phyloP scores from a whole-genome alignment of 2,329 filamentous ascomycete genomes.

The Verticillium dahliae region DNA sequence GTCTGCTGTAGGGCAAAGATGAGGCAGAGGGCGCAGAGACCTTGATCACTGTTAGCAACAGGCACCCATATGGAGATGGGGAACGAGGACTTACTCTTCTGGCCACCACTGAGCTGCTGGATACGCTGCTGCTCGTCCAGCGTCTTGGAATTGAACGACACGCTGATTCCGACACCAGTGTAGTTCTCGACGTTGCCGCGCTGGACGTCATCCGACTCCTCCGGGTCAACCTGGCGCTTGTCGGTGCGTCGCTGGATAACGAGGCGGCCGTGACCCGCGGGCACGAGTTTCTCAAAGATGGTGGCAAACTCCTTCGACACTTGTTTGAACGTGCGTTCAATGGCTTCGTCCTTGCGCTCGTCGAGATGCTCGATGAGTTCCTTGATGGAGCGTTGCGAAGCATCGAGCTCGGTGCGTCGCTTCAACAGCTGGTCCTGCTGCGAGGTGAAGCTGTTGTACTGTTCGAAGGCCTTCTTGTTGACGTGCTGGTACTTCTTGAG shows the following conservation, averaged over 20 bases:
- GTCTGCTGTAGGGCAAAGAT: conserved; percentile 99
- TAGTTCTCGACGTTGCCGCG: conserved; percentile 87
- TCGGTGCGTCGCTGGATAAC: conserved; percentile 91
- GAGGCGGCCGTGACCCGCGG: conserved; percentile 82
- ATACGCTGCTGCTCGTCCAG: conserved; percentile 94
- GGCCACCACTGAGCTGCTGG: conserved; percentile 91
- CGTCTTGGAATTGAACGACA: conserved; percentile 97
- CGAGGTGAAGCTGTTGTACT: conserved; percentile 94
- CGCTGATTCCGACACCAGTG: conserved; percentile 89
- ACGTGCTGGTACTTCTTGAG: conserved; percentile 96
- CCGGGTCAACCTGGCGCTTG: conserved; percentile 45
- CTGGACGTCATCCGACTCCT: conserved; percentile 65
- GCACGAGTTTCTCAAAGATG: conserved; percentile 92
- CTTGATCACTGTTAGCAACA: conserved; percentile 32
- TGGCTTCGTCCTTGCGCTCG: conserved; percentile 93
- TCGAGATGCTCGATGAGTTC: conserved; percentile 90
- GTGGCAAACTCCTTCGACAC: conserved; percentile 88
- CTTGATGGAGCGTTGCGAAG: conserved; percentile 79
- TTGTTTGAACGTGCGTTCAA: conserved; percentile 97
- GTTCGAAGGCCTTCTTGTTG: conserved; percentile 99
- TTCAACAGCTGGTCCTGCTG: conserved; percentile 83
- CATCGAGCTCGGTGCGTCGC: conserved; percentile 80
- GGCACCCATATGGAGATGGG: background rate
- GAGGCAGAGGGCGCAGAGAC: conserved; percentile 90
- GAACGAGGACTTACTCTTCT: conserved; percentile 69